phyloP scores from a whole-genome alignment of 257 asterid species.

The Solanum commersonii region DNA sequence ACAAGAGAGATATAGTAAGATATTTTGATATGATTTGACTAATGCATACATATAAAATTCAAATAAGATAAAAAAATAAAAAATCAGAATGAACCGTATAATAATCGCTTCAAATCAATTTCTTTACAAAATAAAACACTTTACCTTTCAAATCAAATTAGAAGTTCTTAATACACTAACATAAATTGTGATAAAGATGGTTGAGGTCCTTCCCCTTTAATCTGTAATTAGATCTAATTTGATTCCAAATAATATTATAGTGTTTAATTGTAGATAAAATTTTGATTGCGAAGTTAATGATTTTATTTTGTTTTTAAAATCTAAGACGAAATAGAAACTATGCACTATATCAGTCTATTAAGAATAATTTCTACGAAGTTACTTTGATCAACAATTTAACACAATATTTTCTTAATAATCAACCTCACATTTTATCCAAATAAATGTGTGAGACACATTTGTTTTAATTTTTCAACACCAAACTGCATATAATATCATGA shows the following conservation, averaged over 20 bases:
- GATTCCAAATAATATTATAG: too few relatives aligned
- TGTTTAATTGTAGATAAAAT: too few relatives aligned
- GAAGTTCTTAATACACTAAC: not conserved
- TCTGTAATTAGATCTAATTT: too few relatives aligned
- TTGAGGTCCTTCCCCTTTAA: too few relatives aligned
- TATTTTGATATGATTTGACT: not conserved
- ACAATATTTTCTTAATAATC: not conserved
- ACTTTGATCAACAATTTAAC: not conserved
- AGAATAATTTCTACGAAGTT: not conserved
- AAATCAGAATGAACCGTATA: not conserved
- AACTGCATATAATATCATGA: not conserved
- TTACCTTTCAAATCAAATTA: not conserved
- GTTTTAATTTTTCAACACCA: not conserved
- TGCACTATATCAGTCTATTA: not conserved
- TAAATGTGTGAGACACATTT: not conserved
- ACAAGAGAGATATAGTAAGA: too few relatives aligned
- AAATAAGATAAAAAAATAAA: too few relatives aligned
- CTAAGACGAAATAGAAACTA: not conserved
- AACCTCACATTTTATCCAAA: not conserved
- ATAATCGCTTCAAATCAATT: not conserved
- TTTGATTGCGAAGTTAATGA: too few relatives aligned
- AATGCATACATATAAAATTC: not conserved
- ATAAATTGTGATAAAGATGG: too few relatives aligned
- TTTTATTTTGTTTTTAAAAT: too few relatives aligned
- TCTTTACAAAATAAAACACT: not conserved